These are phyloP conservation scores for Fusarium transvaalense DNA, from an alignment of 2,329 filamentous ascomycete species.

Conservation along the genomic window DNA sequence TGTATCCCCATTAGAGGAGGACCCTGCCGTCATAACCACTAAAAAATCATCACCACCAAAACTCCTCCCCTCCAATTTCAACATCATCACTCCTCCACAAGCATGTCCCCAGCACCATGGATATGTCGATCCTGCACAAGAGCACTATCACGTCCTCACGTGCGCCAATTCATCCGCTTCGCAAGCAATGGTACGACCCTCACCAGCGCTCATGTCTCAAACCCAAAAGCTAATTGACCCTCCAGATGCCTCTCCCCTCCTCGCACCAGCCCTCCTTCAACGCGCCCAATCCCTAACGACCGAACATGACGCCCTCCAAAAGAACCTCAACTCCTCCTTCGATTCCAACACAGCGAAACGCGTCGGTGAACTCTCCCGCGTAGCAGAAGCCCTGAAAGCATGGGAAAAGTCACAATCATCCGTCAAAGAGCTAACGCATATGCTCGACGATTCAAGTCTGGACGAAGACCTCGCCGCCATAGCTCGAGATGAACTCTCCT, in stretches of 20 bases:
- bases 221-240: constrained; percentile 11
- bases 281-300: constrained; percentile 69
- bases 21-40: constrained; percentile 28
- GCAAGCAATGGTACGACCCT: constrained; percentile 51
- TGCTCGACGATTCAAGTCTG: constrained; percentile 61
- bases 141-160: constrained; percentile 44
- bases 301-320: constrained; percentile 69
- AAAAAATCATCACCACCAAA: constrained; percentile 37
- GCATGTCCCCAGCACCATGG: constrained; percentile 54
- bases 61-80: neutral
- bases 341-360: constrained; percentile 70
- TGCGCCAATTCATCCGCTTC: constrained; percentile 50
- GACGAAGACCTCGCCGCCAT: constrained; percentile 81
- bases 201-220: no score
- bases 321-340: constrained; percentile 65
- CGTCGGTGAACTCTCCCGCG: constrained; percentile 70
- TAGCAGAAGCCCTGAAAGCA: constrained; percentile 68
- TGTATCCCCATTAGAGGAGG: constrained; percentile 17
- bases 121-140: constrained; percentile 54
- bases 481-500: constrained; percentile 82
- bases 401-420: constrained; percentile 68
- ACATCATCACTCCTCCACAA: constrained; percentile 19
- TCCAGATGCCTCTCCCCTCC: constrained; percentile 44
- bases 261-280: constrained; percentile 68
- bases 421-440: constrained; percentile 64